Conservation (phyloP, 2,329 filamentous ascomycete species). For the Trichoderma gracile region DNA sequence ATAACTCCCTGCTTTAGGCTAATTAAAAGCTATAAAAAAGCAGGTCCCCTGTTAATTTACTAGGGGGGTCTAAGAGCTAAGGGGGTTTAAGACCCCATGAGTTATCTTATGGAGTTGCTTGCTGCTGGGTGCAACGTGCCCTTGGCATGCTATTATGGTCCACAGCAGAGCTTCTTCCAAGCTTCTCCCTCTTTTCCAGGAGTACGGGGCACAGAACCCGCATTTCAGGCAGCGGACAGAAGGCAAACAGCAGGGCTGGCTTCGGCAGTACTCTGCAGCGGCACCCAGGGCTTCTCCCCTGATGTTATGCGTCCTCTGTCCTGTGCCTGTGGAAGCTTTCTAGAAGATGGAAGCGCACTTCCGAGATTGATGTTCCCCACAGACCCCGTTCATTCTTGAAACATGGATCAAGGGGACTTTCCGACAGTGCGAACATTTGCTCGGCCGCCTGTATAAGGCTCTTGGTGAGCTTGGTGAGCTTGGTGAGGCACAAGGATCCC, state of each 20-base stretch:
- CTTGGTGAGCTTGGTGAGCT: not conserved
- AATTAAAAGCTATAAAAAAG: too few species aligned
- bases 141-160: not conserved
- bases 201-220: not conserved
- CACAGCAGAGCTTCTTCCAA: not conserved
- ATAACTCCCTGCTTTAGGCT: too few species aligned
- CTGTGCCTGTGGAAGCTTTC: constrained; percentile 34
- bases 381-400: constrained; percentile 27
- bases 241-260: constrained; percentile 4
- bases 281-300: constrained; percentile 5
- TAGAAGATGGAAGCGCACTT: constrained; percentile 34
- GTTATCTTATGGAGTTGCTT: not conserved
- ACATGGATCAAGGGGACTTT: constrained; percentile 1
- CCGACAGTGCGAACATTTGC: constrained; percentile 16
- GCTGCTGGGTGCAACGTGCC: constrained; percentile 3
- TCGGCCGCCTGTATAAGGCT: constrained; percentile 7
- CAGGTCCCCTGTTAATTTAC: too few species aligned
- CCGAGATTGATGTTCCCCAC: constrained; percentile 18
- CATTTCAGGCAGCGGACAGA: not conserved
- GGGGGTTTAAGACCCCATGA: not conserved
- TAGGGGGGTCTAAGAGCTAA: too few species aligned
- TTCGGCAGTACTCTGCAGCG: constrained; percentile 22
- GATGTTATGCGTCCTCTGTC: constrained; percentile 28
- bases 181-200: constrained; percentile 1
- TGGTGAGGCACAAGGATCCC: constrained; percentile 16